Base-by-base conservation (phyloP, 2,329 filamentous ascomycete genomes). In the Fusarium tanahbumbuense region DNA sequence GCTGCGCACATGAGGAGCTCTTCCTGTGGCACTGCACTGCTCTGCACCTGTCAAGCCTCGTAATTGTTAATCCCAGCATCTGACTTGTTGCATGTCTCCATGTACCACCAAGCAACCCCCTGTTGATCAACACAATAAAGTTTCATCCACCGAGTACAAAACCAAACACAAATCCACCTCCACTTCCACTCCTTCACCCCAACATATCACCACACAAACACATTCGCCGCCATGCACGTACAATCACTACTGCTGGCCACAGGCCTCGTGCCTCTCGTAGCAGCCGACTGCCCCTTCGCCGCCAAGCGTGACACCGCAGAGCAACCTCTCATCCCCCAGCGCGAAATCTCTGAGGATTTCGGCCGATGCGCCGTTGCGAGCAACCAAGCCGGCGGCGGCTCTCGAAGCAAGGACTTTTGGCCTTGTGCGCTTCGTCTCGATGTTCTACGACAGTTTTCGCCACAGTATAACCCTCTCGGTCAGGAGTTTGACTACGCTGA, bases 351-450 rank as follows among this genome's bases (percentile, higher is more conserved):
- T 4, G 58, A 74, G 41, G 53, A 67, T 47, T 75, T 75, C 50
- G 73, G 71, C 12, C 55, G 57, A 41, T 75, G 73, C 45, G 46
- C 44, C 56, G 42, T 55, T 12, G 40, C 58, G 11, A 70, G 73
- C 75, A 85, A 85, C 64, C 79, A 81, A 44, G 85, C 80, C 60
- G 91, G 90, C 71, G 87, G 87, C 73, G 92, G 92, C 75, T 92
- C 90, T 73, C 82, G 83, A 66, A 93, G 90, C 83, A 76, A 74
- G 57, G 90, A 94, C 83, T 93, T 91, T 89, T 94, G 92, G 92
- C 92, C 92, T 56, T 85, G 89, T 61, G 82, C 86, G 73, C 81
- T 94, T 68, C 87, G 84, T 76, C 84, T 93, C 71, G 89, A 91
- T 82, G 89, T 93, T 75, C 87, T 94, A 56, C 91, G 92, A 76